Base-by-base conservation (phyloP, 495 filamentous ascomycete genomes). In the Podospora comata region DNA sequence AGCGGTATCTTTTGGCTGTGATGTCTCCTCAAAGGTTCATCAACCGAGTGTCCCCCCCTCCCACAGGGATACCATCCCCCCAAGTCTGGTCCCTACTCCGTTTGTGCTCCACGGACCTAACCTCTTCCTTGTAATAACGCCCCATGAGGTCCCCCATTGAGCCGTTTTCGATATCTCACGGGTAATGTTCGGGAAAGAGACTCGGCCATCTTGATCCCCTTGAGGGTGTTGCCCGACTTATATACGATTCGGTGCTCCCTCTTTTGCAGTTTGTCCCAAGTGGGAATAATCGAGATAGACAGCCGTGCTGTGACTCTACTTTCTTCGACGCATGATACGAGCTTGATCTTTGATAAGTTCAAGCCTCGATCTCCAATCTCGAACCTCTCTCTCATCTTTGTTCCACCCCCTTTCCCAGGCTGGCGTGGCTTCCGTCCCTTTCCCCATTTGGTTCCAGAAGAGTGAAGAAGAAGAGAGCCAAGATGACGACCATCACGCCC, bases 141-240 rank as follows among this genome's bases (percentile, higher is more conserved):
- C 68, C 48, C 55, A 58, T 18, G 64, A 39, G 65, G 55, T 55
- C 68, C 65, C 53, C 65, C 55, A 28, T 16, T 53, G 26, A n/a
- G 44, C 68, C 68, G 68, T 67, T 65, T 67, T 60, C 55, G 65
- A 67, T 69, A 65, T 67, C 55, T 53, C 56, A n/a, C 68, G 71
- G 68, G 27, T 73, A 73, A 68, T 73, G 32, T 53, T 70, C 71
- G 68, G 71, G 60, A 67, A 62, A 34, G 7, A 19, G 26, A n/a
- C 58, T 57, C 62, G 34, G 19, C n/a, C 62, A 18, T 39, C 16
- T 20, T 34, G 5, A 32, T 15, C 58, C 63, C 7, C 27, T 55
- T 39, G 15, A n/a, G n/a, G 39, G 39, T 55, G n/a, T 39, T 9
- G 60, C 39, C 30, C 23, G 27, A 62, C 61, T 67, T 70, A 70